phyloP scores from a whole-genome alignment of 768 basidiomycete genomes.

The Rhodocollybia butyracea region DNA sequence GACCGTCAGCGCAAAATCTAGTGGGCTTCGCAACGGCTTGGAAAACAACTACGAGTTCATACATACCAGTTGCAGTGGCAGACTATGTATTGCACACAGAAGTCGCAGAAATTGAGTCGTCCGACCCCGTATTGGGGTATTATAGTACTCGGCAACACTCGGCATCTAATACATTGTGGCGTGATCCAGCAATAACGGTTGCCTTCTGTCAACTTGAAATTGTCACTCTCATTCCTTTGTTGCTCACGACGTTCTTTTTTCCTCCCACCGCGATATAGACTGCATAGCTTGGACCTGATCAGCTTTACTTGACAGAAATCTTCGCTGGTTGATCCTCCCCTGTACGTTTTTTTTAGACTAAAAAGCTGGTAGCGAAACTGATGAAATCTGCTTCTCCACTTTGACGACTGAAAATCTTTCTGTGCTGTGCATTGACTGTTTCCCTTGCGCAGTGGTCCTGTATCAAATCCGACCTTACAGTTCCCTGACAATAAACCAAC shows the following conservation, averaged over 20 bases:
- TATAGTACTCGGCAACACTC: too few relatives aligned
- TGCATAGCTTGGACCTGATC: neutral
- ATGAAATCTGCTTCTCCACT: neutral
- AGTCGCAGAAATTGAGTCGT: too few relatives aligned
- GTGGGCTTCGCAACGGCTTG: too few relatives aligned
- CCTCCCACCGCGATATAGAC: neutral
- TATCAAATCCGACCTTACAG: neutral
- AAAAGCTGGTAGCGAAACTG: too few relatives aligned
- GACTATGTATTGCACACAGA: too few relatives aligned
- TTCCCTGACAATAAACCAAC: slow-evolving; percentile 3
- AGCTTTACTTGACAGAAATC: neutral
- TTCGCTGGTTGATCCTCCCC: neutral
- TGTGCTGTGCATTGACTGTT: neutral
- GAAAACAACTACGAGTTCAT: too few relatives aligned
- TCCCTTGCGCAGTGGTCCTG: neutral
- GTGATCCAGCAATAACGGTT: too few relatives aligned
- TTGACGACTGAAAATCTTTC: neutral
- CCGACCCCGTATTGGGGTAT: too few relatives aligned
- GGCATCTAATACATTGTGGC: too few relatives aligned
- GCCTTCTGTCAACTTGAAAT: too few relatives aligned
- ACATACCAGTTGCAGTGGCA: too few relatives aligned
- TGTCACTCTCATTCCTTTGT: neutral
- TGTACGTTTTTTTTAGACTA: neutral
- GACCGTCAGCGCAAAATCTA: too few relatives aligned
- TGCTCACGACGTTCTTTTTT: slow-evolving; percentile 8